Percentiles rank a stretch among this genome's conserved stretches.
phyloP scores from a whole-genome alignment of 2,329 filamentous ascomycete genomes.

The Helicocarpus griseus region DNA sequence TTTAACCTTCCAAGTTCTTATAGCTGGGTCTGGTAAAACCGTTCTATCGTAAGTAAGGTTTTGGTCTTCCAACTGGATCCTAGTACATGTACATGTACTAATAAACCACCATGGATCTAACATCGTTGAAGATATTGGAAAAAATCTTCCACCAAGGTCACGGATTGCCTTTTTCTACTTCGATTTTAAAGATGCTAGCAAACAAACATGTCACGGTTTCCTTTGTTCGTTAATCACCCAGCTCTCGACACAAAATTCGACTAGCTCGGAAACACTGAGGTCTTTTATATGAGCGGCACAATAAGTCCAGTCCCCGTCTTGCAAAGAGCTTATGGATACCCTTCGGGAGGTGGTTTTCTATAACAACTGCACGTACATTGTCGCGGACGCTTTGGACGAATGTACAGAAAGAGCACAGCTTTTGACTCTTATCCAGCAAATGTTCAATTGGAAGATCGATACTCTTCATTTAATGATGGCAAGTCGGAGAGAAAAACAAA shows the following conservation, averaged over 20 bases:
- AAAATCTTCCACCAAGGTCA: background rate
- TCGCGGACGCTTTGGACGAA: slow-evolving; percentile 15
- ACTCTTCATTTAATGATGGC: slow-evolving; percentile 9
- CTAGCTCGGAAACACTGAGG: background rate
- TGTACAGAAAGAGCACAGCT: slow-evolving; percentile 9
- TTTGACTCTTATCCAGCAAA: slow-evolving; percentile 3
- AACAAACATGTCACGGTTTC: slow-evolving; percentile 26
- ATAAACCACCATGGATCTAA: slow-evolving; percentile 16
- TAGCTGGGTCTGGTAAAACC: slow-evolving; percentile 34
- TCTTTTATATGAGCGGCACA: slow-evolving; percentile 9
- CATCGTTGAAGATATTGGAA: slow-evolving; percentile 22
- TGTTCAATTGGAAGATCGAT: background rate
- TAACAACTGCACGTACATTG: slow-evolving; percentile 11
- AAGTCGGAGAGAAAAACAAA: slow-evolving; percentile 12
- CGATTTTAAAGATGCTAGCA: slow-evolving; percentile 30
- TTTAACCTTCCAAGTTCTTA: background rate
- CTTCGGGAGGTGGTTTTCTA: slow-evolving; percentile 19
- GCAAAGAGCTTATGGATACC: slow-evolving; percentile 15
- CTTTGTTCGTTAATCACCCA: slow-evolving; percentile 31
- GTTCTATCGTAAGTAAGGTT: slow-evolving; percentile 20
- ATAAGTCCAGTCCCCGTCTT: slow-evolving; percentile 17
- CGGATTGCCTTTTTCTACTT: slow-evolving; percentile 27
- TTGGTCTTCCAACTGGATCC: no score
- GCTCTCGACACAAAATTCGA: slow-evolving; percentile 18
- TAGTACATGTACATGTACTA: background rate